These are phyloP conservation scores for Ormosia emarginata DNA, from an alignment of 306 rosid species.

Conservation along the genomic window DNA sequence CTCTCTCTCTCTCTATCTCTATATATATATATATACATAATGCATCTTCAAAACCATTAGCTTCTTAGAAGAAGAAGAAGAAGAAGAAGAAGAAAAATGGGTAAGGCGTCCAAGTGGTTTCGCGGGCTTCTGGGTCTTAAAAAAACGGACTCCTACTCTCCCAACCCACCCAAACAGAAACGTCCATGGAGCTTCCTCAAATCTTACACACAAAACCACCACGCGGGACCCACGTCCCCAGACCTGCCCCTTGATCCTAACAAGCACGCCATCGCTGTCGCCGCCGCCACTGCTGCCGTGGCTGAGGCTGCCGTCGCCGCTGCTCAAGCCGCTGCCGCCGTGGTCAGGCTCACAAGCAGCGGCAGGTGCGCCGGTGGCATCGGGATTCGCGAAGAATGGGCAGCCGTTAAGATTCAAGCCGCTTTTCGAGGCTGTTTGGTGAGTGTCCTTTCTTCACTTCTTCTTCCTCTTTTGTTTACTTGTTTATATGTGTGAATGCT, in stretches of 20 bases:
- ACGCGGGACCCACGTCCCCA: neutral
- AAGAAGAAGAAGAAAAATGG: slow-evolving; percentile 40
- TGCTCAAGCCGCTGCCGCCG: slow-evolving; percentile 58
- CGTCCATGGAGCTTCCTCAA: slow-evolving; percentile 84
- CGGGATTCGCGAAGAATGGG: slow-evolving; percentile 51
- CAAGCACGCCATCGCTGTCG: slow-evolving; percentile 60
- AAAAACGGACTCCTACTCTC: slow-evolving; percentile 31
- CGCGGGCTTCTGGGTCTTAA: slow-evolving; percentile 63
- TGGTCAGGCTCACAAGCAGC: slow-evolving; percentile 48
- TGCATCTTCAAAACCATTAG: neutral
- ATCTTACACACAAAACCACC: slow-evolving; percentile 44
- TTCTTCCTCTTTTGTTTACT: neutral
- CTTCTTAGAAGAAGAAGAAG: neutral
- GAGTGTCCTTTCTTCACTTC: slow-evolving; percentile 16
- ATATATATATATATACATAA: too few relatives aligned
- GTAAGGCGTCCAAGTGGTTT: slow-evolving; percentile 77
- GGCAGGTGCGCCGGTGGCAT: slow-evolving; percentile 6
- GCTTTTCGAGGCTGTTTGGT: slow-evolving; percentile 91
- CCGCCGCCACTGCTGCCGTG: slow-evolving; percentile 42
- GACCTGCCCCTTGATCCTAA: neutral
- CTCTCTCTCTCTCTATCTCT: neutral
- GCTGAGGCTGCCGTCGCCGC: slow-evolving; percentile 67
- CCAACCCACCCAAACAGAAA: slow-evolving; percentile 46
- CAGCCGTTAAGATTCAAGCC: slow-evolving; percentile 77
- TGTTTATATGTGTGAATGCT: too few relatives aligned